A percentile compares a stretch with the other conserved stretches of the same genome.
These are phyloP conservation scores for Phascolomyces articulosus DNA, from an alignment of 371 early-diverging fungal species.

Conservation along the genomic window DNA sequence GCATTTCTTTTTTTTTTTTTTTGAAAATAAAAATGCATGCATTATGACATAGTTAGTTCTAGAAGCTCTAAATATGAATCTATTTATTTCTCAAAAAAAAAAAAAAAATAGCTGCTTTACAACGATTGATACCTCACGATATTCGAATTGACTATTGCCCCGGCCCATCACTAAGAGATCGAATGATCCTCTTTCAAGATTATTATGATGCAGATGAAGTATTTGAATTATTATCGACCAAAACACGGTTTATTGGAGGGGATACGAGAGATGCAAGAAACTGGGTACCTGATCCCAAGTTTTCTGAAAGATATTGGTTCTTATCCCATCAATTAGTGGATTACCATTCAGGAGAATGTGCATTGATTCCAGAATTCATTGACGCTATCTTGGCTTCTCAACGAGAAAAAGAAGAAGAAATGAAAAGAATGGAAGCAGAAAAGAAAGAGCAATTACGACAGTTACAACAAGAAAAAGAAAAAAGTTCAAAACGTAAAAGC, in stretches of 20 bases:
- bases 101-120: conserved; percentile 40
- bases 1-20: background rate
- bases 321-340: conserved; percentile 30
- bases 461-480: background rate
- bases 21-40: too few relatives aligned
- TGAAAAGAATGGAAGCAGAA: background rate
- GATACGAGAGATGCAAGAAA: conserved; percentile 47
- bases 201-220: conserved; percentile 44
- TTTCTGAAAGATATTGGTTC: conserved; percentile 56
- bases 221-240: conserved; percentile 42
- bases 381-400: conserved; percentile 1
- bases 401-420: conserved; percentile 1
- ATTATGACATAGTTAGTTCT: too few relatives aligned
- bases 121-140: conserved; percentile 45
- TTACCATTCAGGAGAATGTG: conserved; percentile 16
- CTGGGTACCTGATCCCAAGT: conserved; percentile 46
- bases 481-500: background rate
- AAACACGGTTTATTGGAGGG: conserved; percentile 53
- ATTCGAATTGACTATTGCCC: conserved; percentile 46
- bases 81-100: too few relatives aligned
- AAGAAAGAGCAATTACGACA: background rate
- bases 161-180: conserved; percentile 31
- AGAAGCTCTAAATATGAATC: too few relatives aligned
- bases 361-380: conserved; percentile 13
- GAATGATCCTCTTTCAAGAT: conserved; percentile 48